These are phyloP conservation scores for Cyclotella kingstonii DNA, from an alignment of 108 stramenopile species.

Conservation along the genomic window DNA sequence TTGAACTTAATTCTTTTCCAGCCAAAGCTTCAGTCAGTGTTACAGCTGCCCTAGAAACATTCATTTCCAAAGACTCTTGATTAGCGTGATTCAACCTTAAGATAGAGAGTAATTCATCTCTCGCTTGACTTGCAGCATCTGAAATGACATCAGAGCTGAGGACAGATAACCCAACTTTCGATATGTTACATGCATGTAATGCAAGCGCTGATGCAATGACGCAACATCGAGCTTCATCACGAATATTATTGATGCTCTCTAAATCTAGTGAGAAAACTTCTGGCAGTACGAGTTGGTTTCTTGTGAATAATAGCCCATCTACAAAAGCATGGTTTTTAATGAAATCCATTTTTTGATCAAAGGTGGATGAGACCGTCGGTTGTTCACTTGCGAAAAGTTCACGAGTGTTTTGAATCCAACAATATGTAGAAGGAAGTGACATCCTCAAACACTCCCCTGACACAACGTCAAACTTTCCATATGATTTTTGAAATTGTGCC, in stretches of 20 bases:
- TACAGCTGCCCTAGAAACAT: slow-evolving; percentile 34
- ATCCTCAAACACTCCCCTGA: slow-evolving; percentile 14
- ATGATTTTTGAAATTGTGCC: slow-evolving; percentile 20
- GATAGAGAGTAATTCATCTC: slow-evolving; percentile 14
- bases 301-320: slow-evolving; percentile 50
- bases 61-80: slow-evolving; percentile 16
- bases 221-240: slow-evolving; percentile 46
- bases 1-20: slow-evolving; percentile 13
- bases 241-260: slow-evolving; percentile 32
- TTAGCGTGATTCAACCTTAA: slow-evolving; percentile 24
- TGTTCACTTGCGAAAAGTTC: slow-evolving; percentile 1
- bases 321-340: slow-evolving; percentile 48
- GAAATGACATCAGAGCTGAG: slow-evolving; percentile 4
- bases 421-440: slow-evolving; percentile 30
- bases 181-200: slow-evolving; percentile 49
- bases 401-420: slow-evolving; percentile 23
- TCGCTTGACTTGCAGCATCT: slow-evolving; percentile 8
- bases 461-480: slow-evolving; percentile 13
- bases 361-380: slow-evolving; percentile 15
- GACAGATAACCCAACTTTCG: slow-evolving; percentile 18
- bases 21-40: slow-evolving; percentile 40
- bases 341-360: slow-evolving; percentile 41
- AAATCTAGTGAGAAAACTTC: slow-evolving; percentile 57
- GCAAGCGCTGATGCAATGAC: slow-evolving; percentile 63
- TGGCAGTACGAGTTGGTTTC: slow-evolving; percentile 33